Evolutionary conservation across 306 rosid species (phyloP), one percentile per base, ranked within the genome.

Genomic region (Castanea crenata): DNA sequence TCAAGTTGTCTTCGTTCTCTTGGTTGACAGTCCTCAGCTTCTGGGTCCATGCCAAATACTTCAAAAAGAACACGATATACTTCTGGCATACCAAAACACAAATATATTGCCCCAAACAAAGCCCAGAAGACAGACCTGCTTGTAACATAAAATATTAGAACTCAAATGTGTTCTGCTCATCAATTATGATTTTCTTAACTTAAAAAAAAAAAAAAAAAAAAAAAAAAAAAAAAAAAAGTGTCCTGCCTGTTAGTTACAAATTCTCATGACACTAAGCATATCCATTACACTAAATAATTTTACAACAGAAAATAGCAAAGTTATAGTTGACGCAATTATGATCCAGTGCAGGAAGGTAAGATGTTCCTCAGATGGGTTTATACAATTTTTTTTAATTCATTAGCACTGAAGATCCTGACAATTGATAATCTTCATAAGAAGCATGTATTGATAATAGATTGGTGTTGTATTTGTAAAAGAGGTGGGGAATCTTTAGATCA

Each of bases 41-140:
- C 97, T 5, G 94, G 97, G 77, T 95, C 94, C 99, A 93, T 93
- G 81, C 97, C 99, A 83, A 95, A 95, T 68, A 90, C 99, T 84
- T 95, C 98, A 79, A 93, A 95, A 82, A 95, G 98, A 87, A 95
- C 96, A 19, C 98, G 97, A 62, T 95, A 95, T 18, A 95, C 97
- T 85, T 95, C 99, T 23, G 93, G 98, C 88, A 95, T 86, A 63
- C 99, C 99, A 74, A 86, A 93, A 83, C 99, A 95, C 73, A 95
- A 86, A 90, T 95, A 92, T 80, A 93, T 95, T 34, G 99, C 99
- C 35, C 96, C 98, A 88, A 95, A 93, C 86, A 95, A 86, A 55
- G 99, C 98, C 98, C 98, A 90, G 84, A 95, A 95, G 27, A 95
- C 99, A 65, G 89, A 90, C 90, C 98, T 95, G 91, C 70, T 76